These are phyloP conservation scores for Wallacemonas sp. DNA, from an alignment of 208 protist species.

Conservation along the genomic window DNA sequence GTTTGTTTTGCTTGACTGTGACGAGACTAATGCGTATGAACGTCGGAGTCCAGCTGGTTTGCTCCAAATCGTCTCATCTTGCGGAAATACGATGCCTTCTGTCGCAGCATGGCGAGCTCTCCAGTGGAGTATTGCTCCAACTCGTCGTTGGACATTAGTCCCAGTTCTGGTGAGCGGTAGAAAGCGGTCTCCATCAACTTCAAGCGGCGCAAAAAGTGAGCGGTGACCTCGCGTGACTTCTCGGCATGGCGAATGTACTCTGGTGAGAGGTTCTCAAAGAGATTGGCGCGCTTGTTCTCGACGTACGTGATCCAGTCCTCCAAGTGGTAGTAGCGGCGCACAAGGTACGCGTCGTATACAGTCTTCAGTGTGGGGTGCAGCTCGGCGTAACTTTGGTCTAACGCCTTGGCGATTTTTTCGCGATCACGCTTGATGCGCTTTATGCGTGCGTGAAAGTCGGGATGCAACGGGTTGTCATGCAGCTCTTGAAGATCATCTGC, in stretches of 20 bases:
- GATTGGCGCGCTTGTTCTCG: constrained; percentile 58
- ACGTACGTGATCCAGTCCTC: constrained; percentile 80
- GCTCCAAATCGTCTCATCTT: constrained; percentile 72
- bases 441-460: constrained; percentile 68
- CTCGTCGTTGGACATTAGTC: constrained; percentile 40
- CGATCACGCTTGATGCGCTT: constrained; percentile 52
- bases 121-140: constrained; percentile 55
- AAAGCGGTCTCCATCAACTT: constrained; percentile 51
- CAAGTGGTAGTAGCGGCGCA: constrained; percentile 82
- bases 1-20: not conserved
- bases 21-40: constrained; percentile 60
- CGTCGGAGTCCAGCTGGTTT: constrained; percentile 76
- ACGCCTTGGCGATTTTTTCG: constrained; percentile 61
- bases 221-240: constrained; percentile 44
- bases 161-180: constrained; percentile 52
- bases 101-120: constrained; percentile 78
- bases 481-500: constrained; percentile 77
- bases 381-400: constrained; percentile 69
- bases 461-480: constrained; percentile 82
- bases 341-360: constrained; percentile 82
- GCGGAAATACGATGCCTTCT: constrained; percentile 83
- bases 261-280: constrained; percentile 67
- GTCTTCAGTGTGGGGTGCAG: constrained; percentile 88
- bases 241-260: constrained; percentile 50
- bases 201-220: constrained; percentile 57